Conservation (phyloP, 2,329 filamentous ascomycete genomes). For the Teratosphaeria gauchensis region DNA sequence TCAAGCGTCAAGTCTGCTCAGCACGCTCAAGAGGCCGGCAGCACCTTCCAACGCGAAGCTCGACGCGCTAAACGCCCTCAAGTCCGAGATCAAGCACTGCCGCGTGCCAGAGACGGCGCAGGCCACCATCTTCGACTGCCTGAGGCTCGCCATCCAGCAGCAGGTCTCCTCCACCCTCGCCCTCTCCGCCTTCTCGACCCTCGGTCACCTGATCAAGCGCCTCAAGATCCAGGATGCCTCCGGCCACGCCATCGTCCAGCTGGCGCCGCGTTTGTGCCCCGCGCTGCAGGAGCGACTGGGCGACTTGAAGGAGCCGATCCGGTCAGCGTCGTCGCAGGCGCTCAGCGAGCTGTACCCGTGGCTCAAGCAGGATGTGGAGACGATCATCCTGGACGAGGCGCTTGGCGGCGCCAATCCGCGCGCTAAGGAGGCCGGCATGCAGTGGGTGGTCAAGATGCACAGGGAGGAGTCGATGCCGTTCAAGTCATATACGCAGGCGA, state of each 20-base stretch:
- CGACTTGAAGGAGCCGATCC: slow-evolving; percentile 78
- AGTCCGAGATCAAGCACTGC: slow-evolving; percentile 85
- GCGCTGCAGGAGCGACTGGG: slow-evolving; percentile 76
- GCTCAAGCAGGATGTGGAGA: slow-evolving; percentile 65
- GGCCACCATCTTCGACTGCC: slow-evolving; percentile 67
- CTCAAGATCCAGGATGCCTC: slow-evolving; percentile 70
- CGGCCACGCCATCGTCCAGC: slow-evolving; percentile 52
- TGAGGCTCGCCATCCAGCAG: slow-evolving; percentile 64
- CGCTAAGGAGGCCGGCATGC: slow-evolving; percentile 75
- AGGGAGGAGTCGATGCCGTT: slow-evolving; percentile 70
- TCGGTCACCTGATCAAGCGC: slow-evolving; percentile 79
- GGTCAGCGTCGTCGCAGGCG: slow-evolving; percentile 62
- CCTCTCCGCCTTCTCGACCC: slow-evolving; percentile 75
- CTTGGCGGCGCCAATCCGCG: slow-evolving; percentile 72
- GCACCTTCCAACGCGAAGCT: slow-evolving; percentile 61
- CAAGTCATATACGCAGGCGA: slow-evolving; percentile 66
- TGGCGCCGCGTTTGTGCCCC: slow-evolving; percentile 58
- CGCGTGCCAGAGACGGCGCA: slow-evolving; percentile 71
- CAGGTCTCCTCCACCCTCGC: slow-evolving; percentile 64
- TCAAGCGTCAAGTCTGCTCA: slow-evolving; percentile 45
- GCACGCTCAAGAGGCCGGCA: slow-evolving; percentile 51
- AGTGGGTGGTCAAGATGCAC: slow-evolving; percentile 83
- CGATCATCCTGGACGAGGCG: slow-evolving; percentile 65
- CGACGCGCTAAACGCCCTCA: slow-evolving; percentile 61
- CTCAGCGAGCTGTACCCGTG: slow-evolving; percentile 68